These are phyloP conservation scores for Ichthyophthirius multifiliis DNA, from an alignment of 169 alveolate genomes.

Conservation along the genomic window DNA sequence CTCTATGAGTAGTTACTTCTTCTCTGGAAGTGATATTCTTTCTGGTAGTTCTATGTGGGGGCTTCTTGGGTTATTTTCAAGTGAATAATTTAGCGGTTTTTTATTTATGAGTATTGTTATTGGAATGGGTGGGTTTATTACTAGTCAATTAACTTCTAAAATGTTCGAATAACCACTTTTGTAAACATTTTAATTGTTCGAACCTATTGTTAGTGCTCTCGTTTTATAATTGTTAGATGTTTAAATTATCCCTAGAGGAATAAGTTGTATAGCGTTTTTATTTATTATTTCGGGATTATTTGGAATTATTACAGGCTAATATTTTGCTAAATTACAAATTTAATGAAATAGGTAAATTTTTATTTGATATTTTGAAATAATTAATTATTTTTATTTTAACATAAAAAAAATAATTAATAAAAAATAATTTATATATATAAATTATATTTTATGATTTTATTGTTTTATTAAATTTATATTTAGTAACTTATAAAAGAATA, in stretches of 20 bases:
- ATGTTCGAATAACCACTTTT: conserved; percentile 1
- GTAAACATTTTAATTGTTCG: conserved; percentile 12
- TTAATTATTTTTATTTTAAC: too few species aligned
- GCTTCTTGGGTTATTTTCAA: not conserved
- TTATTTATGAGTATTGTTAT: not conserved
- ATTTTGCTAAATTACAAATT: too few species aligned
- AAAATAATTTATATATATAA: too few species aligned
- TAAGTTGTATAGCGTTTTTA: conserved; percentile 22
- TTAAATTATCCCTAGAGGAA: conserved; percentile 22
- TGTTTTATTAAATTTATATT: too few species aligned
- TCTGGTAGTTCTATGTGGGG: not conserved
- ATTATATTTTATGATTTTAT: too few species aligned
- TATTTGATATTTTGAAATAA: too few species aligned
- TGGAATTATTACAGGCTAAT: not conserved
- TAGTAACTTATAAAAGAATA: too few species aligned
- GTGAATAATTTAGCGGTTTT: conserved; percentile 2
- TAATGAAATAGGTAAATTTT: too few species aligned
- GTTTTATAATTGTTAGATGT: not conserved
- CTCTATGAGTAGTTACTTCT: conserved; percentile 20
- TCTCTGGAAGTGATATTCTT: conserved; percentile 14
- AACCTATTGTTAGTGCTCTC: conserved; percentile 13
- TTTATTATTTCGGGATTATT: conserved; percentile 6
- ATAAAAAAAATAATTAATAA: too few species aligned
- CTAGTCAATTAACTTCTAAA: conserved; percentile 9
- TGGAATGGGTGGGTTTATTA: conserved; percentile 13